Evolutionary conservation across 768 basidiomycete genomes (phyloP), one percentile per base, ranked within the genome.

Genomic region (Suillus alpinus): DNA sequence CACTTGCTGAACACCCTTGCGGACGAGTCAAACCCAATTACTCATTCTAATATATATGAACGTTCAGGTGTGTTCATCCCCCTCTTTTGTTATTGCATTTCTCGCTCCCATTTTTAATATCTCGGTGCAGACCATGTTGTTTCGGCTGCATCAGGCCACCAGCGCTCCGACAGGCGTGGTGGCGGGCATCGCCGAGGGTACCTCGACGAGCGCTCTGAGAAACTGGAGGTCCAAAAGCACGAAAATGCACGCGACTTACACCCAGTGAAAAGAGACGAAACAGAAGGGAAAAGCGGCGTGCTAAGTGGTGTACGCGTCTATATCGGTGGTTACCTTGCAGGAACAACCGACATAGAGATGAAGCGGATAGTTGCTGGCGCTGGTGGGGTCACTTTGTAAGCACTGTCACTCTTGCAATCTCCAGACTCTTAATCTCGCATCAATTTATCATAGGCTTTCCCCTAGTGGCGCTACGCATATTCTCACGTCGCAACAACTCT

Each of bases 321-420:
- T 64, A 86, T 91, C 67, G 80, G 86, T 65, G 92, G 89, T 0
- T 91, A 85, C 67, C 76, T 91, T 60, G 78, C 78, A 34, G 80
- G 81, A 47, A 91, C 89, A 23, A 94, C 91, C 1, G 91, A 92
- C 68, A 82, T 88, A 55, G 91, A 94, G 73, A 85, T 94, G 78
- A 92, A 86, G 74, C 77, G 83, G 64, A 75, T 87, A 14, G 78
- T 94, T 9, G 69, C 77, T n/a, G 75, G 81, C 46, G 87, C 85
- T 50, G 93, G 92, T 1, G 92, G 91, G 2, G 76, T 75, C 40
- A 75, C 84, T 7, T 61, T 86, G 92, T 93, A 78, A 67, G 78
- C 75, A n/a, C 20, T 34, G 9, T 50, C 52, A 34, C 49, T 32
- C 49, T 18, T 29, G 20, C 7, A 18, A 39, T 34, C 39, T 37